Percentiles rank a stretch among this genome's conserved stretches.
These are phyloP conservation scores for Annulohypoxylon bovei DNA, from an alignment of 495 filamentous ascomycete species.

Conservation along the genomic window DNA sequence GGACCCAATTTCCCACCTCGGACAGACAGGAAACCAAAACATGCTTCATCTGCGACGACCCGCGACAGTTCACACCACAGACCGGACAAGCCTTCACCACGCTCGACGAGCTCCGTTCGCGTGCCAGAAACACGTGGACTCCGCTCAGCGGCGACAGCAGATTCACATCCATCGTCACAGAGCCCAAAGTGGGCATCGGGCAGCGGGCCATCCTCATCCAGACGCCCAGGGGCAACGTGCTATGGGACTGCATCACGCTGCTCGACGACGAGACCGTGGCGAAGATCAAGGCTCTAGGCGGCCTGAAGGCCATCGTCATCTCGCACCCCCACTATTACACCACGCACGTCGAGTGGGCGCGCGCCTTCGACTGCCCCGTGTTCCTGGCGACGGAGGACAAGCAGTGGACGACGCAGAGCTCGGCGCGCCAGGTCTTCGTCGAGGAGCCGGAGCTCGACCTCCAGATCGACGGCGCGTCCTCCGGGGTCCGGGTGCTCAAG, in stretches of 20 bases:
- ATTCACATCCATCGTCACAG: slow-evolving; percentile 64
- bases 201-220: slow-evolving; percentile 73
- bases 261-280: slow-evolving; percentile 68
- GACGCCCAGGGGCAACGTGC: slow-evolving; percentile 69
- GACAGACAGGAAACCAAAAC: slow-evolving; percentile 54
- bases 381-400: slow-evolving; percentile 70
- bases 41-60: slow-evolving; percentile 82
- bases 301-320: slow-evolving; percentile 77
- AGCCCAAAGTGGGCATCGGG: slow-evolving; percentile 75
- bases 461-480: slow-evolving; percentile 51
- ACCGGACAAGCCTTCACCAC: slow-evolving; percentile 70
- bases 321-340: slow-evolving; percentile 83
- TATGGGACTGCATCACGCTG: slow-evolving; percentile 78
- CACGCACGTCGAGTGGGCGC: slow-evolving; percentile 74
- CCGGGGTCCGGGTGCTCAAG: slow-evolving; percentile 70
- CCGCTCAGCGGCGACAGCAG: slow-evolving; percentile 42
- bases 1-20: slow-evolving; percentile 70
- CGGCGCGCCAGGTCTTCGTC: slow-evolving; percentile 57
- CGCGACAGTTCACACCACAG: slow-evolving; percentile 74
- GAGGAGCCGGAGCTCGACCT: slow-evolving; percentile 47
- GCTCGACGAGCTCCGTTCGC: slow-evolving; percentile 49
- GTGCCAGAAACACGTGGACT: slow-evolving; percentile 56
- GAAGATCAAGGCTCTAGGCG: slow-evolving; percentile 61
- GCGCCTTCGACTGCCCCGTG: slow-evolving; percentile 69
- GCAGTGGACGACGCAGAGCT: slow-evolving; percentile 61